Percentiles rank a stretch among this genome's conserved stretches.
phyloP scores from a whole-genome alignment of 1,284 basidiomycete species.

The Mycena citricolor region DNA sequence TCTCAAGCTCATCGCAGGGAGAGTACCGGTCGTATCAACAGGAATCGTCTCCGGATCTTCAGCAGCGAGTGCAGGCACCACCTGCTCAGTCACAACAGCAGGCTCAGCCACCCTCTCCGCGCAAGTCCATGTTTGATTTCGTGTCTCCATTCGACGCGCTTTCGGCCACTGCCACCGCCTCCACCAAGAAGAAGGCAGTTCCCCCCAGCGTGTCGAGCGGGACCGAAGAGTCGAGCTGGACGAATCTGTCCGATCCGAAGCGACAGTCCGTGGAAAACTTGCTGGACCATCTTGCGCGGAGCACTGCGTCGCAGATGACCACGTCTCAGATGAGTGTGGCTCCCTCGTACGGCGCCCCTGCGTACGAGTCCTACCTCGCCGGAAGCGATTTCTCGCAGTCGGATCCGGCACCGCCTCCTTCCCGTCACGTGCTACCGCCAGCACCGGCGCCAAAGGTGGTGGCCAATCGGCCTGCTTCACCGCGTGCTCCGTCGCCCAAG shows the following conservation, averaged over 20 bases:
- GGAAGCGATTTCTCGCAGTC: slow-evolving; percentile 49
- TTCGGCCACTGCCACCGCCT: slow-evolving; percentile 39
- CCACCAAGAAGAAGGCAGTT: slow-evolving; percentile 63
- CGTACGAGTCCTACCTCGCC: slow-evolving; percentile 44
- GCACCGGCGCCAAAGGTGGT: slow-evolving; percentile 52
- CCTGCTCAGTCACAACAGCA: slow-evolving; percentile 28
- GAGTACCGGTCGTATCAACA: slow-evolving; percentile 47
- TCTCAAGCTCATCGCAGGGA: slow-evolving; percentile 39
- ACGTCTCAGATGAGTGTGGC: slow-evolving; percentile 27
- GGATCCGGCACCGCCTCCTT: slow-evolving; percentile 53
- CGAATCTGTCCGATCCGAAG: slow-evolving; percentile 61
- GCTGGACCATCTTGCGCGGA: slow-evolving; percentile 66
- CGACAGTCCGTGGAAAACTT: slow-evolving; percentile 77
- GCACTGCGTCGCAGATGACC: slow-evolving; percentile 38
- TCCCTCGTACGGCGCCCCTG: slow-evolving; percentile 30
- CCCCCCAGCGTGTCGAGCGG: slow-evolving; percentile 42
- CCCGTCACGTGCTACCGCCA: too few relatives aligned
- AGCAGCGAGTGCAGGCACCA: slow-evolving; percentile 33
- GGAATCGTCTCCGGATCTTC: slow-evolving; percentile 35
- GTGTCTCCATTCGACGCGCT: slow-evolving; percentile 81
- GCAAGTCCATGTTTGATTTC: slow-evolving; percentile 80
- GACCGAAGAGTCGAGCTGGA: slow-evolving; percentile 57
- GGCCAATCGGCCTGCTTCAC: slow-evolving; percentile 50
- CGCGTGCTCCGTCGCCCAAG: slow-evolving; percentile 67
- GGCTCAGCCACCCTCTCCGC: slow-evolving; percentile 61